Percentiles rank a stretch among this genome's conserved stretches.
Evolutionary conservation across 2,329 filamentous ascomycete genomes (phyloP).

Genomic region (Sporothrix variecibatus): DNA sequence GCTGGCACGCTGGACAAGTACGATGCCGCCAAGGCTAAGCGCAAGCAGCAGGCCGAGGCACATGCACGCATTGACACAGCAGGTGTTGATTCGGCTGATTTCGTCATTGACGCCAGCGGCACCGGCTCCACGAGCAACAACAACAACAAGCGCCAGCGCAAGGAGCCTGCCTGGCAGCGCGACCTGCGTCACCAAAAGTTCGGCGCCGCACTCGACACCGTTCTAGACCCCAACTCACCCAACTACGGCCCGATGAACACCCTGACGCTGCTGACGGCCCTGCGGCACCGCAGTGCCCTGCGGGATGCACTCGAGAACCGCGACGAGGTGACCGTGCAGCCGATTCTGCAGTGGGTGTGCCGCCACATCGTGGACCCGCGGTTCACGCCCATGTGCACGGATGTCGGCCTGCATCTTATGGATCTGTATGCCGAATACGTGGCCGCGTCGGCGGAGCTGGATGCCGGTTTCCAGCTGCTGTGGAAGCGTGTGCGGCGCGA

Average conservation of each 20-base stretch:
- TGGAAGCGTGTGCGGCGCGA: constrained; percentile 71
- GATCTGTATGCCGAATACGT: constrained; percentile 86
- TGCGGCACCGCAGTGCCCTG: constrained; percentile 85
- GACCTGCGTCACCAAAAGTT: constrained; percentile 80
- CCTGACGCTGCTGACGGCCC: constrained; percentile 77
- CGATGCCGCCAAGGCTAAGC: constrained; percentile 70
- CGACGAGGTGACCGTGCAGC: constrained; percentile 78
- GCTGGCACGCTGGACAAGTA: constrained; percentile 76
- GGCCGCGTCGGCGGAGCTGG: constrained; percentile 71
- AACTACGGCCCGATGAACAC: constrained; percentile 63
- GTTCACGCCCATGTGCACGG: constrained; percentile 77
- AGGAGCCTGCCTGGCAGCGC: constrained; percentile 73
- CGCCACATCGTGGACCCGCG: constrained; percentile 80
- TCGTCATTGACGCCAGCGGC: constrained; percentile 66
- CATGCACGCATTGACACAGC: constrained; percentile 66
- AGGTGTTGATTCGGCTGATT: constrained; percentile 70
- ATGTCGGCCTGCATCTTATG: constrained; percentile 77
- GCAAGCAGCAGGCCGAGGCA: constrained; percentile 58
- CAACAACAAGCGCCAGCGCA: constrained; percentile 59
- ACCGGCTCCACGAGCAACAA: constrained; percentile 49
- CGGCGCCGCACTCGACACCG: constrained; percentile 73
- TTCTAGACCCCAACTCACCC: constrained; percentile 57
- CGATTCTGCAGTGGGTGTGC: constrained; percentile 80
- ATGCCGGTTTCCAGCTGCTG: constrained; percentile 67
- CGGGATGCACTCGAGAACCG: constrained; percentile 76